A percentile compares a stretch with the other conserved stretches of the same genome.
Conservation (phyloP, 192 early-diverging fungal species). For the Coemansia sp. region DNA sequence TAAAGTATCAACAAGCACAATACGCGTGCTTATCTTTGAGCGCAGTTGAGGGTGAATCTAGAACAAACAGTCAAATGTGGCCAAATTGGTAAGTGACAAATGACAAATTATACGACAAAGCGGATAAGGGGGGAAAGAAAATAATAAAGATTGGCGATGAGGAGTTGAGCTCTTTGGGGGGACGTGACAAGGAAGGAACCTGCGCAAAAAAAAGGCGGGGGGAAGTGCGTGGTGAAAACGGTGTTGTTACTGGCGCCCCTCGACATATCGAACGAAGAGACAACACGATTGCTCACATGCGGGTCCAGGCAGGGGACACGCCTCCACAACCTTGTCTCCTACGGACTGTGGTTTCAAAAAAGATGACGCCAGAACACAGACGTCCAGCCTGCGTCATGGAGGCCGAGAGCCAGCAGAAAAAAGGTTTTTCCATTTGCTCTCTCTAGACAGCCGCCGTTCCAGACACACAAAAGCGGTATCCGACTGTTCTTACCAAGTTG, state of each 20-base stretch:
- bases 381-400: neutral
- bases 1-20: neutral
- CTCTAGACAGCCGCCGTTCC: neutral
- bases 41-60: neutral
- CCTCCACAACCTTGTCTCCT: neutral
- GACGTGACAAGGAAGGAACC: neutral
- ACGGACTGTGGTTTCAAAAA: neutral
- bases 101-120: neutral
- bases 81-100: neutral
- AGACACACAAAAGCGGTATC: neutral
- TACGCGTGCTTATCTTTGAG: neutral
- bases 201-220: neutral
- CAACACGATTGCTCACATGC: neutral
- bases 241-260: neutral
- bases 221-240: neutral
- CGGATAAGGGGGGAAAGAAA: neutral
- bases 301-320: neutral
- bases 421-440: too few species aligned
- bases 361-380: neutral
- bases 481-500: neutral
- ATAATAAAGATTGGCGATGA: conserved; percentile 1
- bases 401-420: neutral
- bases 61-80: neutral
- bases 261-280: neutral
- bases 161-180: neutral